Conservation (phyloP, 2,329 filamentous ascomycete species). For the Cordyceps farinosa region DNA sequence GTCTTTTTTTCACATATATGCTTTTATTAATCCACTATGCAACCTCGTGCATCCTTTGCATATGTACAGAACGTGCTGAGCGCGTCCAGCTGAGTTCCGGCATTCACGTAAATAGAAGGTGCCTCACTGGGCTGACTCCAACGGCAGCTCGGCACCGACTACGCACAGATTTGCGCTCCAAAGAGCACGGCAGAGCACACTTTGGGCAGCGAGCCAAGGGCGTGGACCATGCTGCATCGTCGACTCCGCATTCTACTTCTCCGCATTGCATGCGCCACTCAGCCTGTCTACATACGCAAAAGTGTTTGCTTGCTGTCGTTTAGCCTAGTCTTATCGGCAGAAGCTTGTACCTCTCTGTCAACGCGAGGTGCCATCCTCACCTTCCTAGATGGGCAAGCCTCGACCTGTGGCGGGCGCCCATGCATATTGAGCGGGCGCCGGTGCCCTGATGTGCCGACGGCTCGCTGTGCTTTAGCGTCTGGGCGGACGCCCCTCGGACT, state of each 20-base stretch:
- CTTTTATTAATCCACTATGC: background rate
- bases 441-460: too few relatives aligned
- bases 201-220: background rate
- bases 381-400: constrained; percentile 11
- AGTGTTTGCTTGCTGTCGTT: background rate
- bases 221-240: background rate
- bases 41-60: background rate
- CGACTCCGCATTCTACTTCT: background rate
- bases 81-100: background rate
- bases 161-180: background rate
- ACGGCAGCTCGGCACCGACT: background rate
- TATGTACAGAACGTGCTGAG: background rate
- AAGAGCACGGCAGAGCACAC: background rate
- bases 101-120: background rate
- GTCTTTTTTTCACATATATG: background rate
- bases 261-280: background rate
- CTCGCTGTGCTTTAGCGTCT: background rate
- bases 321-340: background rate
- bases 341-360: background rate
- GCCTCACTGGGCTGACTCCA: background rate
- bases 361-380: background rate
- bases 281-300: background rate
- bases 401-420: background rate
- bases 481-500: background rate
- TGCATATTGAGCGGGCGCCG: background rate